A percentile compares a stretch with the other conserved stretches of the same genome.
Evolutionary conservation across 2,329 filamentous ascomycete species (phyloP).

Genomic region (Ramularia endophylla): DNA sequence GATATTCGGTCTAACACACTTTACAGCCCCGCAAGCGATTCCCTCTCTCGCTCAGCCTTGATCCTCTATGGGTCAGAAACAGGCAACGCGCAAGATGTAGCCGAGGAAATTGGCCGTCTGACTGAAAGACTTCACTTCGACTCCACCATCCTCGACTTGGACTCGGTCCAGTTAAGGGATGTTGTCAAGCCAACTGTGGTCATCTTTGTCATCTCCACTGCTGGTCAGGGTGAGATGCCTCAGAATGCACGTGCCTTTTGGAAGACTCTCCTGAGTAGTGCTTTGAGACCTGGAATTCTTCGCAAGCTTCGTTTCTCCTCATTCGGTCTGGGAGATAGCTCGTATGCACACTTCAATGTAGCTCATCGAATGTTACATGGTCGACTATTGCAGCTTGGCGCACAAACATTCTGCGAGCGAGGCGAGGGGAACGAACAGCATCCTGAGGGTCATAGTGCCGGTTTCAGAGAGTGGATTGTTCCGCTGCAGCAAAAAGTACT

Average conservation of each 20-base stretch:
- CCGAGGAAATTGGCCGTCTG: slow-evolving; percentile 71
- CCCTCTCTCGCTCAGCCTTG: slow-evolving; percentile 55
- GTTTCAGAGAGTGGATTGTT: slow-evolving; percentile 35
- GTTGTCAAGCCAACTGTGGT: slow-evolving; percentile 50
- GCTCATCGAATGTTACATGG: slow-evolving; percentile 83
- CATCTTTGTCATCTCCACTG: slow-evolving; percentile 82
- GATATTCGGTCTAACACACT: background rate
- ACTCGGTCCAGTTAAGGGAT: slow-evolving; percentile 59
- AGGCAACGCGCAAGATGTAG: slow-evolving; percentile 86
- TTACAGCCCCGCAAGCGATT: no score
- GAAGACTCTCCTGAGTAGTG: slow-evolving; percentile 75
- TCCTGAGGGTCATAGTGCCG: slow-evolving; percentile 66
- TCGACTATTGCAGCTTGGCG: slow-evolving; percentile 76
- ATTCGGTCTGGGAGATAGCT: slow-evolving; percentile 91
- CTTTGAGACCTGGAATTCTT: slow-evolving; percentile 65
- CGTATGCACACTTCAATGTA: slow-evolving; percentile 92
- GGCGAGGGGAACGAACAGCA: slow-evolving; percentile 94
- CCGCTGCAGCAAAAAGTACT: slow-evolving; percentile 62
- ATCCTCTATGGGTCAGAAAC: slow-evolving; percentile 93
- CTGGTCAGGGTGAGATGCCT: slow-evolving; percentile 90
- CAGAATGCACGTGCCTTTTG: slow-evolving; percentile 77
- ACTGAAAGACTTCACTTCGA: slow-evolving; percentile 73
- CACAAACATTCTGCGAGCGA: slow-evolving; percentile 64
- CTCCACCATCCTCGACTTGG: slow-evolving; percentile 69
- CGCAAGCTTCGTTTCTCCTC: slow-evolving; percentile 66